Conservation (phyloP, 208 protist genomes). For the Trypanosoma congolense region DNA sequence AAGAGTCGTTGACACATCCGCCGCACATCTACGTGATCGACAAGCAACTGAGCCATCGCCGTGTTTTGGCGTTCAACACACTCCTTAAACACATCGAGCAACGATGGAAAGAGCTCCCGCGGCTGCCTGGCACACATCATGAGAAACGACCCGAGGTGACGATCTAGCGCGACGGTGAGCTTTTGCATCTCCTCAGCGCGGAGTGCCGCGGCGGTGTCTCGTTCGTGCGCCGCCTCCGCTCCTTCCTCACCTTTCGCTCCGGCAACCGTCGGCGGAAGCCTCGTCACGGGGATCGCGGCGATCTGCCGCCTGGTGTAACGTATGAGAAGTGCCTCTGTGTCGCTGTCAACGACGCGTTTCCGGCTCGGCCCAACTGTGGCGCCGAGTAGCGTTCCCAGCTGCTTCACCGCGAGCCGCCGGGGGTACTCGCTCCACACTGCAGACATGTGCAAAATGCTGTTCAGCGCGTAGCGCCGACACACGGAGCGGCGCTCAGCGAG, state of each 20-base stretch:
- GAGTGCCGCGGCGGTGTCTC: conserved; percentile 6
- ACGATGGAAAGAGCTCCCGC: conserved; percentile 48
- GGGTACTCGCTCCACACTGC: conserved; percentile 40
- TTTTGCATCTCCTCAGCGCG: conserved; percentile 19
- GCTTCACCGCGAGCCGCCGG: conserved; percentile 49
- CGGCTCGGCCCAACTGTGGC: conserved; percentile 7
- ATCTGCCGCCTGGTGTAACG: conserved; percentile 66
- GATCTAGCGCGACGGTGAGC: conserved; percentile 33
- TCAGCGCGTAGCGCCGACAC: conserved; percentile 54
- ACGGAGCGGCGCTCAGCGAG: conserved; percentile 44
- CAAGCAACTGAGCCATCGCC: conserved; percentile 48
- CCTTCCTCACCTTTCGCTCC: conserved; percentile 16
- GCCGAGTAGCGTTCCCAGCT: conserved; percentile 39
- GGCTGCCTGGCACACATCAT: conserved; percentile 75
- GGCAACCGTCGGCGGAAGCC: background rate
- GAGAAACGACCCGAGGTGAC: conserved; percentile 61
- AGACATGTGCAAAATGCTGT: conserved; percentile 59
- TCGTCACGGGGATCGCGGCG: conserved; percentile 41
- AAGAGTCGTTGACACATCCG: conserved; percentile 60
- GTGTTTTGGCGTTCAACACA: conserved; percentile 52
- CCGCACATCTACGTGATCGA: conserved; percentile 48
- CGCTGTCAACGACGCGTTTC: conserved; percentile 27
- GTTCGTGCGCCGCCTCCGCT: conserved; percentile 7
- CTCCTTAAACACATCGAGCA: conserved; percentile 64
- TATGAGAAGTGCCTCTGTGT: conserved; percentile 47